A percentile compares a stretch with the other conserved stretches of the same genome.
phyloP scores from a whole-genome alignment of 129 eudicot species.

The Apium graveolens region DNA sequence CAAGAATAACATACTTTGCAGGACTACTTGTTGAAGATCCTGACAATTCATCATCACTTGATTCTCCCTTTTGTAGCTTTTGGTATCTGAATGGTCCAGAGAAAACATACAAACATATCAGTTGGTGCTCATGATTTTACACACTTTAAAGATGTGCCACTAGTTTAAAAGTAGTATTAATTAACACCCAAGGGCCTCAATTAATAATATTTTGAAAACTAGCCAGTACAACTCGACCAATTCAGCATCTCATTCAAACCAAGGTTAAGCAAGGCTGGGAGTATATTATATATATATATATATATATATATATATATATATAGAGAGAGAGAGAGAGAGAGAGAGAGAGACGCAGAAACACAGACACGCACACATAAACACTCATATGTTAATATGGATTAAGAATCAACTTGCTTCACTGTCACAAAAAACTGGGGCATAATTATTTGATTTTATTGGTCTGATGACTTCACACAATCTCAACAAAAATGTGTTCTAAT shows the following conservation, averaged over 20 bases:
- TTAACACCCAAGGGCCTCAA: not conserved
- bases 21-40: constrained; percentile 23
- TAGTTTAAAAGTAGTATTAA: not conserved
- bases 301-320: too few species aligned
- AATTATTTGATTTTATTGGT: not conserved
- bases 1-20: constrained; percentile 73
- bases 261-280: not conserved
- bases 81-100: constrained; percentile 38
- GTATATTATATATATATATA: not conserved
- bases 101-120: constrained; percentile 1
- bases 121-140: not conserved
- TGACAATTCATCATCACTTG: constrained; percentile 23
- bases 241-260: not conserved
- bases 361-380: not conserved
- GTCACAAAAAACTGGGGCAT: not conserved
- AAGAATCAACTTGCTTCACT: not conserved
- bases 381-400: not conserved
- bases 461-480: too few species aligned
- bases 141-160: not conserved
- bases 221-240: not conserved
- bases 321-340: too few species aligned
- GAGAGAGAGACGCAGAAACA: too few species aligned
- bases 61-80: constrained; percentile 55
- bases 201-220: not conserved
- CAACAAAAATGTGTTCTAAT: not conserved